Evolutionary conservation across 2,329 filamentous ascomycete species (phyloP).

Genomic region (Aotearoamyces nothofagi): DNA sequence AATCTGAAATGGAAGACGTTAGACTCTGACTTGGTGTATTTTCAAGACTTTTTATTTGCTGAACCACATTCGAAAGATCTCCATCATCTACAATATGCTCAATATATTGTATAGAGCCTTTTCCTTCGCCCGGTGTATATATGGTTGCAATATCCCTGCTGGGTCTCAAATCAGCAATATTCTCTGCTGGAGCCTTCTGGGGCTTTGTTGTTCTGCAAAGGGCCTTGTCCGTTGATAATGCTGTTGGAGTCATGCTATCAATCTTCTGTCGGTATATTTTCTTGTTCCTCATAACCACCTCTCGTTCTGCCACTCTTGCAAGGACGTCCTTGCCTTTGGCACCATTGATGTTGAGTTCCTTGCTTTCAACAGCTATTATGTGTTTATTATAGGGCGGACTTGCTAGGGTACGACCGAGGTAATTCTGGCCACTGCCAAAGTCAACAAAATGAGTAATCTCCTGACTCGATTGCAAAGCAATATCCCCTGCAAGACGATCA

Average conservation of each 20-base stretch:
- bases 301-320: slow-evolving; percentile 60
- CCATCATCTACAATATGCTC: slow-evolving; percentile 61
- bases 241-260: slow-evolving; percentile 21
- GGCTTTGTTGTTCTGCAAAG: slow-evolving; percentile 21
- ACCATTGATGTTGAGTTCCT: slow-evolving; percentile 71
- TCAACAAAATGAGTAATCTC: slow-evolving; percentile 79
- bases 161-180: slow-evolving; percentile 32
- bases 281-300: slow-evolving; percentile 66
- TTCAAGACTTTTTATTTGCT: slow-evolving; percentile 37
- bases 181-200: slow-evolving; percentile 13
- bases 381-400: slow-evolving; percentile 73
- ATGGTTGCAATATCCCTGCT: slow-evolving; percentile 31
- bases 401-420: slow-evolving; percentile 77
- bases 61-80: slow-evolving; percentile 52
- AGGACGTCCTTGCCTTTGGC: slow-evolving; percentile 74
- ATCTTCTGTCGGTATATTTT: slow-evolving; percentile 45
- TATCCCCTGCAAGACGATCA: slow-evolving; percentile 38
- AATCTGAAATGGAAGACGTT: slow-evolving; percentile 1
- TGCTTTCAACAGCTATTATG: slow-evolving; percentile 82
- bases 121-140: slow-evolving; percentile 42
- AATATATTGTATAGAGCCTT: slow-evolving; percentile 63
- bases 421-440: slow-evolving; percentile 94
- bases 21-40: neutral
- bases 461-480: slow-evolving; percentile 39
- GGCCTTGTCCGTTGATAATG: slow-evolving; percentile 26